Base-by-base conservation (phyloP, 2,329 filamentous ascomycete species). In the Fusarium humuli region DNA sequence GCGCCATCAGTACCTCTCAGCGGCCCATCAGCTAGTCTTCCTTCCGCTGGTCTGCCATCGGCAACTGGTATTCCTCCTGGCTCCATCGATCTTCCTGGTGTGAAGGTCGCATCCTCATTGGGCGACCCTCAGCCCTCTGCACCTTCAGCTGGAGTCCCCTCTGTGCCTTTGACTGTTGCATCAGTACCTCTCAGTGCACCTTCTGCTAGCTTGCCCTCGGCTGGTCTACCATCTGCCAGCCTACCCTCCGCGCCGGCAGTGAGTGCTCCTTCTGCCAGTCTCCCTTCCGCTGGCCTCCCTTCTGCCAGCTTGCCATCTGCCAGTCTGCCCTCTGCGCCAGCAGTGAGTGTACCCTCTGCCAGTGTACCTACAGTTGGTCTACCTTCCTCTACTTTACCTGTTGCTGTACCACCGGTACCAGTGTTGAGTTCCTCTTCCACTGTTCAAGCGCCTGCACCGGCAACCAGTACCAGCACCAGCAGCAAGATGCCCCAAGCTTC, bases 401-500 rank as follows among this genome's bases (percentile, higher is more conserved):
- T 30, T 7, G 6, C 27, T 3, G 27, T 48, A 18, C 29, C 46
- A 16, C 8, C 23, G 18, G 46, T 5, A 6, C 27, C 46, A 13
- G 8, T 7, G 2, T 30, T 5, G 13, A 40, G 12, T n/a, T 40
- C 25, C 13, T 52, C 45, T 13, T 29, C 45, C 13, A 18, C 40
- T 5, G 18, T 32, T 9, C 27, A 57, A 29, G 16, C 25, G 20
- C 20, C 46, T 49, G 27, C 20, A 23, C 27, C 29, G 12, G 22
- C 42, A 32, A 30, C 46, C 6, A 37, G 34, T 20, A 56, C 30
- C 10, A 57, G 55, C 12, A 42, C 55, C 5, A 42, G 25, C 27
- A 57, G 55, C 34, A 50, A 50, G 20, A 25, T 50, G 16, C 55
- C 55, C 0, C 55, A 57, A 14, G 55, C 55, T 6, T 57, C 55